phyloP scores from a whole-genome alignment of 257 asterid species.

The Solanum tarijense region DNA sequence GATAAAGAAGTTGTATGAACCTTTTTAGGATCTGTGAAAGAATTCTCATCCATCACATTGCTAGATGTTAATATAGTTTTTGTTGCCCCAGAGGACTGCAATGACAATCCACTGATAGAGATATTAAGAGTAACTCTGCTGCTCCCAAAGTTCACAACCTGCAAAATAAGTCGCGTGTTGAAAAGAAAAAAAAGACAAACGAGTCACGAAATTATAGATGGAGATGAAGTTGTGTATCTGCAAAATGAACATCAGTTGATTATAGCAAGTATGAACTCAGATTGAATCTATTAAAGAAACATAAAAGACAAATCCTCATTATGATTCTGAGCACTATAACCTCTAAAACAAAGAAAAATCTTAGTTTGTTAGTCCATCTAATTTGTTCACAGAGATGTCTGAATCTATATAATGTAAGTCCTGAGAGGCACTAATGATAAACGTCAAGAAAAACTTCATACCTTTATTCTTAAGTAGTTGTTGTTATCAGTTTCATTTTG shows the following conservation, averaged over 20 bases:
- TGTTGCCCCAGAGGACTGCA: constrained; percentile 37
- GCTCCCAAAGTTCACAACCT: constrained; percentile 67
- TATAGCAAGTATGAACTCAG: not conserved
- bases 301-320: not conserved
- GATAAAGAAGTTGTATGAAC: constrained; percentile 8
- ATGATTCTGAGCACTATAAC: not conserved
- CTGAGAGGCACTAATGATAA: not conserved
- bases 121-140: constrained; percentile 27
- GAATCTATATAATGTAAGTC: not conserved
- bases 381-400: not conserved
- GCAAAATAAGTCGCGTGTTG: not conserved
- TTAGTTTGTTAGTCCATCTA: not conserved
- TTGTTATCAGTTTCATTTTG: constrained; percentile 24
- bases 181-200: not conserved
- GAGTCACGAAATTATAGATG: not conserved
- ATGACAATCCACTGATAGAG: constrained; percentile 34
- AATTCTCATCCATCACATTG: constrained; percentile 66
- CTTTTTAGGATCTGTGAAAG: constrained; percentile 52
- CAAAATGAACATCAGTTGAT: not conserved
- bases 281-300: not conserved
- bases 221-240: not conserved
- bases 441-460: constrained; percentile 1
- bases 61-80: constrained; percentile 47
- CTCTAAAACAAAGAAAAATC: not conserved
- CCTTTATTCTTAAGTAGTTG: constrained; percentile 46